Percentiles rank a stretch among this genome's conserved stretches.
Conservation (phyloP, 345 rosid species). For the Gossypioides kirkii region DNA sequence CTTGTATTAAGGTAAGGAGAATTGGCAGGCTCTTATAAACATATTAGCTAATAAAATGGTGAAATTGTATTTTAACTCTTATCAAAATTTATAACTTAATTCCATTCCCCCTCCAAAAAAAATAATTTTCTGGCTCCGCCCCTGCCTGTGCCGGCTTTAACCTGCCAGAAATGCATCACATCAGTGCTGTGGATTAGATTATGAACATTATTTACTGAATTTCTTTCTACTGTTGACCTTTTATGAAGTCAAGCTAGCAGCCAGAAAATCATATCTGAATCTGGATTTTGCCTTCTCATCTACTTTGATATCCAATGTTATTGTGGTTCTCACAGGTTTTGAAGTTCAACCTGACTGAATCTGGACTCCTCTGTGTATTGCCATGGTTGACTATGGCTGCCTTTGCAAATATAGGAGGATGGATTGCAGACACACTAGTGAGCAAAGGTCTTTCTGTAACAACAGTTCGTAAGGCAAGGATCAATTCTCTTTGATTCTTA, state of each 20-base stretch:
- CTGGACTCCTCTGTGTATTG: slow-evolving; percentile 89
- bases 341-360: slow-evolving; percentile 95
- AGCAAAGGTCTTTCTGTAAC: slow-evolving; percentile 92
- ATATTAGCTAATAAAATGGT: too few relatives aligned
- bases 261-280: not conserved
- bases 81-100: too few relatives aligned
- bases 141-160: too few relatives aligned
- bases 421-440: slow-evolving; percentile 97
- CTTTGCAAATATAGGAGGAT: slow-evolving; percentile 90
- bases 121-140: too few relatives aligned
- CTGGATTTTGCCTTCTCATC: not conserved
- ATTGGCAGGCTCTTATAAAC: not conserved
- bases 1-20: not conserved
- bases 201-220: not conserved
- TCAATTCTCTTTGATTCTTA: slow-evolving; percentile 9
- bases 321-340: slow-evolving; percentile 56
- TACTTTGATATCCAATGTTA: not conserved
- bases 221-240: not conserved
- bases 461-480: slow-evolving; percentile 83
- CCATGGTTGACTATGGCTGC: slow-evolving; percentile 99
- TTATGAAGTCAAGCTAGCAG: not conserved
- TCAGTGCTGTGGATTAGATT: not conserved
- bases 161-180: not conserved
- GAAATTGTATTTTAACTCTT: too few relatives aligned
- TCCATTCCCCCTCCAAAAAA: too few relatives aligned